These are phyloP conservation scores for Fomitopsis pinicola DNA, from an alignment of 1,284 basidiomycete genomes.

Conservation along the genomic window DNA sequence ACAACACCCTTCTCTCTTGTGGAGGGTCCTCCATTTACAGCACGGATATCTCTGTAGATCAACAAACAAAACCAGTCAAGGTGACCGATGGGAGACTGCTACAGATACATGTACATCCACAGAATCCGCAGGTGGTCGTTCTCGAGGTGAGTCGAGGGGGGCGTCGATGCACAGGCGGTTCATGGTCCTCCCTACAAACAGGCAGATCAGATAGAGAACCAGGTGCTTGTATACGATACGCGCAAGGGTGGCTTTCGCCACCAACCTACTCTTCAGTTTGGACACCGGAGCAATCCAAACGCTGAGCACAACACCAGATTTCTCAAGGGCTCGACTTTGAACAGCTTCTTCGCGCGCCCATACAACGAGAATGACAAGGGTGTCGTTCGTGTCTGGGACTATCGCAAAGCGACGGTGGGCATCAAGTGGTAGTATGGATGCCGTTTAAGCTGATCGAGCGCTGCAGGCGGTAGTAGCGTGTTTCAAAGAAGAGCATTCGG, in stretches of 20 bases:
- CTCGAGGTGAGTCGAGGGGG: constrained; percentile 38
- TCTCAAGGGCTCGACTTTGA: constrained; percentile 24
- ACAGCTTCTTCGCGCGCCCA: constrained; percentile 41
- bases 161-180: not conserved
- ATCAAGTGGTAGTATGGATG: not conserved
- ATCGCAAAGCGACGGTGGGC: constrained; percentile 40
- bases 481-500: constrained; percentile 27
- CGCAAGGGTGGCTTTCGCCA: constrained; percentile 34
- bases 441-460: constrained; percentile 1
- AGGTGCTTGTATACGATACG: constrained; percentile 44
- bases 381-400: constrained; percentile 45
- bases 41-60: constrained; percentile 29
- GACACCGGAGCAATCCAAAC: constrained; percentile 28
- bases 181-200: constrained; percentile 17
- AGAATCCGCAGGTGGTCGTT: constrained; percentile 36
- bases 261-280: constrained; percentile 41
- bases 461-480: constrained; percentile 31
- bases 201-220: constrained; percentile 45
- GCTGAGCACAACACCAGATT: constrained; percentile 13
- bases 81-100: constrained; percentile 36
- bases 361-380: constrained; percentile 34
- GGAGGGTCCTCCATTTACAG: constrained; percentile 28
- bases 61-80: constrained; percentile 21
- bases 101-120: constrained; percentile 44
- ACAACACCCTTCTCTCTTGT: constrained; percentile 32